These are phyloP conservation scores for Drosera spatulata DNA, from an alignment of 179 eudicot species.

Conservation along the genomic window DNA sequence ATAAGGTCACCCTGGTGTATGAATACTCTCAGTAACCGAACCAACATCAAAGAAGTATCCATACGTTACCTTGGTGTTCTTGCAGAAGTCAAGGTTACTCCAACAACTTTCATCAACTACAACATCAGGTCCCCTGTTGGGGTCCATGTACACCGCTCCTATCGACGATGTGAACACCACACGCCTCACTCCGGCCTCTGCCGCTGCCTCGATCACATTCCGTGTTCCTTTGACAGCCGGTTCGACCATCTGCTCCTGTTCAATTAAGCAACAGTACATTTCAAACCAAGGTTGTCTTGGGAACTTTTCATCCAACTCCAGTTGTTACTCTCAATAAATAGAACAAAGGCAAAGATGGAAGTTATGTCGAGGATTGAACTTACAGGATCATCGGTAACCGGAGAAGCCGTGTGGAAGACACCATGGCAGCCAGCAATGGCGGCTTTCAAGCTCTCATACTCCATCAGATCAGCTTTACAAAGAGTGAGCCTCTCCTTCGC, in stretches of 20 bases:
- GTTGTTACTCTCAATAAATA: no score
- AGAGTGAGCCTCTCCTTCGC: slow-evolving; percentile 80
- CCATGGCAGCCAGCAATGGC: slow-evolving; percentile 83
- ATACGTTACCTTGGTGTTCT: slow-evolving; percentile 67
- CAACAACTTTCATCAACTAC: slow-evolving; percentile 91
- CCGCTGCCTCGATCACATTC: slow-evolving; percentile 72
- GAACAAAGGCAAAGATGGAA: no score
- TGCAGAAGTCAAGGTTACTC: slow-evolving; percentile 99
- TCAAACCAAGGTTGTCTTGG: no score
- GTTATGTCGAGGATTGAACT: neutral
- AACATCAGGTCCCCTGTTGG: slow-evolving; percentile 55
- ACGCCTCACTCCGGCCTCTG: slow-evolving; percentile 64
- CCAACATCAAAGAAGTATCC: no score
- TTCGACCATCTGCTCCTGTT: slow-evolving; percentile 97
- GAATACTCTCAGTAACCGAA: no score
- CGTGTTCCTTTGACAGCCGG: slow-evolving; percentile 85
- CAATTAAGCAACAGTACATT: slow-evolving; percentile 3
- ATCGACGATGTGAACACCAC: slow-evolving; percentile 90
- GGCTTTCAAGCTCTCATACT: slow-evolving; percentile 52
- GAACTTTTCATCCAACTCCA: no score
- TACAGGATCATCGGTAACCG: slow-evolving; percentile 88
- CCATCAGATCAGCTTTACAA: slow-evolving; percentile 70
- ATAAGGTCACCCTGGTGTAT: no score
- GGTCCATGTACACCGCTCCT: slow-evolving; percentile 97
- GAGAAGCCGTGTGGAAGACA: slow-evolving; percentile 94